phyloP scores from a whole-genome alignment of 805 yeast genomes.

The Pachysolen tannophilus region DNA sequence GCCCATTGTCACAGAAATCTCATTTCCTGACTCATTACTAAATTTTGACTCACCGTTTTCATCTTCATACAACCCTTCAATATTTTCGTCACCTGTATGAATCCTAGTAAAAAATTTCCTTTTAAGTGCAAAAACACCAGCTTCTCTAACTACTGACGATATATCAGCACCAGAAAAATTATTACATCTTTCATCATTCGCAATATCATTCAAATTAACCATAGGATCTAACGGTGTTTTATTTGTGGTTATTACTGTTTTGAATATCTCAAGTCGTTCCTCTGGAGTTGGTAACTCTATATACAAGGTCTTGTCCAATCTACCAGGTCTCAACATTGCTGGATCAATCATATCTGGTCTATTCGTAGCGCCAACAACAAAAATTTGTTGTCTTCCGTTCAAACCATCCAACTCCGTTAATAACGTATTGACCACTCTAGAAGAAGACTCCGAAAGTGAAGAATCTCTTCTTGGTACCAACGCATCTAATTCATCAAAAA shows the following conservation, averaged over 20 bases:
- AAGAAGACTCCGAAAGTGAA: slow-evolving; percentile 78
- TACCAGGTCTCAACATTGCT: slow-evolving; percentile 96
- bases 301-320: slow-evolving; percentile 86
- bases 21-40: slow-evolving; percentile 18
- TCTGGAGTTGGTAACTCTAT: slow-evolving; percentile 78
- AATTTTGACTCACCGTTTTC: slow-evolving; percentile 27
- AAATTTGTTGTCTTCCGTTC: slow-evolving; percentile 86
- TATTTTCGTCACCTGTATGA: slow-evolving; percentile 37
- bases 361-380: slow-evolving; percentile 94
- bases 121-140: slow-evolving; percentile 84
- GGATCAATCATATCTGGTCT: slow-evolving; percentile 98
- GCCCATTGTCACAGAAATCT: slow-evolving; percentile 45
- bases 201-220: slow-evolving; percentile 56
- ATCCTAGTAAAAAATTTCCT: slow-evolving; percentile 54
- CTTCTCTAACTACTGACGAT: slow-evolving; percentile 85
- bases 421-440: slow-evolving; percentile 90
- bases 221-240: slow-evolving; percentile 63
- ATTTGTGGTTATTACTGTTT: slow-evolving; percentile 63
- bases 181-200: slow-evolving; percentile 71
- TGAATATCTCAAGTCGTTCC: slow-evolving; percentile 77
- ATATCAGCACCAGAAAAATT: slow-evolving; percentile 96
- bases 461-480: slow-evolving; percentile 91
- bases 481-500: slow-evolving; percentile 95
- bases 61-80: slow-evolving; percentile 32
- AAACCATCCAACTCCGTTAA: slow-evolving; percentile 93